Evolutionary conservation across 352 stramenopile species (phyloP).

Genomic region (Pythium coloratum): DNA sequence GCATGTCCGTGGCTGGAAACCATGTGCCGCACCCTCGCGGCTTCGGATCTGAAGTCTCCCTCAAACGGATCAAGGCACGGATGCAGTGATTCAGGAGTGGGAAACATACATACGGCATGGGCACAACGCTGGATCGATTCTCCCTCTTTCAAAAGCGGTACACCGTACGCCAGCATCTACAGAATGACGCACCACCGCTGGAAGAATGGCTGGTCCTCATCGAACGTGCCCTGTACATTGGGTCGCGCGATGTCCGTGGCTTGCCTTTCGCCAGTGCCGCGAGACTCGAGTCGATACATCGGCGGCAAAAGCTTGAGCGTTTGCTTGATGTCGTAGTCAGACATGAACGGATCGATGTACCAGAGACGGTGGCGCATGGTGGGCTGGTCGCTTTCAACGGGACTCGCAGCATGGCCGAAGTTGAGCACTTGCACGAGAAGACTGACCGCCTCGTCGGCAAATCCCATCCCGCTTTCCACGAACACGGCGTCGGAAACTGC

Average conservation of each 20-base stretch:
- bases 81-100: too few relatives aligned
- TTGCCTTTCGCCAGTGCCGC: conserved; percentile 46
- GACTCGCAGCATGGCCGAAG: conserved; percentile 46
- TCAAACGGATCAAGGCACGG: too few relatives aligned
- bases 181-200: conserved; percentile 73
- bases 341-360: conserved; percentile 75
- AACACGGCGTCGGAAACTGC: conserved; percentile 75
- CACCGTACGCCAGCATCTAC: conserved; percentile 18
- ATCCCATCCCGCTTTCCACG: conserved; percentile 62
- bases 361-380: conserved; percentile 48
- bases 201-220: conserved; percentile 63
- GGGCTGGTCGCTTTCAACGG: conserved; percentile 6
- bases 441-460: conserved; percentile 47
- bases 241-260: conserved; percentile 45
- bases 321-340: conserved; percentile 59
- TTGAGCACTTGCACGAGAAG: conserved; percentile 60
- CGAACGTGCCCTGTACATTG: conserved; percentile 57
- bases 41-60: too few relatives aligned
- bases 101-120: too few relatives aligned
- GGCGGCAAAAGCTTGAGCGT: conserved; percentile 48
- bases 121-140: too few relatives aligned
- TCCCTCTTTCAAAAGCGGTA: too few relatives aligned
- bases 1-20: too few relatives aligned
- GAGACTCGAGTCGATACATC: conserved; percentile 40
- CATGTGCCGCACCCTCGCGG: too few relatives aligned